Base-by-base conservation (phyloP, 1,139 yeast genomes). In the Spathaspora sp. region DNA sequence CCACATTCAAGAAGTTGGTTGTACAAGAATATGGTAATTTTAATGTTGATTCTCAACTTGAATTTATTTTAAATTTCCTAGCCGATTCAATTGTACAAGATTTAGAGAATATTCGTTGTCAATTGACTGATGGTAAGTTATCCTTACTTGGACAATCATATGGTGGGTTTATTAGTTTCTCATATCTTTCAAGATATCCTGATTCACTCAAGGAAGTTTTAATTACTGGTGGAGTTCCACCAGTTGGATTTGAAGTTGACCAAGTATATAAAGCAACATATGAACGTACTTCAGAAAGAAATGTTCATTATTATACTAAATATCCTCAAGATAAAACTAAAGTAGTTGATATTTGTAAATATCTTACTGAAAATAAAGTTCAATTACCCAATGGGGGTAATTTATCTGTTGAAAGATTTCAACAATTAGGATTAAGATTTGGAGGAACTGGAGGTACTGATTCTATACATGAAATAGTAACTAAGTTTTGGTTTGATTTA, bases 161-260 rank as follows among this genome's bases (percentile, higher is more conserved):
- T 53, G 86, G 85, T 6, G 85, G 86, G 0, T 81, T 80, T 53
- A 68, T 78, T 47, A 61, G 72, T 23, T 68, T 77, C 50, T 72
- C 80, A 1, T 81, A 81, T 57, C 61, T 78, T 27, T 78, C 84
- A 1, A 64, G 65, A 44, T 73, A 62, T 51, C 74, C 81, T 0
- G 56, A 58, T 0, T 60, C 76, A 1, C 51, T 79, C 31, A 63
- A 61, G 42, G 73, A 69, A 43, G 74, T 72, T 7, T 55, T 80
- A 18, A 58, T 80, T 16, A 75, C 85, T 2, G 86, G 84, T 3
- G 86, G 85, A 2, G 68, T 80, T 15, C 84, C 86, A 1, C 85
- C 85, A 0, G 60, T 76, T 7, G 68, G 66, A 4, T 55, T 54
- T 38, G 55, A 64, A 1, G 73, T 76, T 2, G 81, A 76, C 45